Evolutionary conservation across 2,329 filamentous ascomycete species (phyloP).

Genomic region (Aspergillus oerlinghausenensis): DNA sequence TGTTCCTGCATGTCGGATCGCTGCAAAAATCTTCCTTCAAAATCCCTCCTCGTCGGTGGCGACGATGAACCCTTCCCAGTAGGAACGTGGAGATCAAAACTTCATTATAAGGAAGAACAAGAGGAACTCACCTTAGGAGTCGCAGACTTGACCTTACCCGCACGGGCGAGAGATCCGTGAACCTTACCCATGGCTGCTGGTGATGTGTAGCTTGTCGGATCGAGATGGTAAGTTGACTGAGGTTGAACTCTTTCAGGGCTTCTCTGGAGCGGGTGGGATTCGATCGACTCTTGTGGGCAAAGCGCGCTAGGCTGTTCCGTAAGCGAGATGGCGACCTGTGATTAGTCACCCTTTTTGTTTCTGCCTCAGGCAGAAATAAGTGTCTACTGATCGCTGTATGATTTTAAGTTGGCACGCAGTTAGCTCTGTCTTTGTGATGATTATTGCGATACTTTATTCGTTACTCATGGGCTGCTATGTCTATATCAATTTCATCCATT

Average conservation of each 20-base stretch:
- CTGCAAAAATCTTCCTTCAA: not conserved
- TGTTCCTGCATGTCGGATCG: not conserved
- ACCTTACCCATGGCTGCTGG: conserved; percentile 80
- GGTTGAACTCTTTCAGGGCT: conserved; percentile 3
- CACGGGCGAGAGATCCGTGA: conserved; percentile 91
- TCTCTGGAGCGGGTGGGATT: conserved; percentile 9
- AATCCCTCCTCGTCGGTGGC: not conserved
- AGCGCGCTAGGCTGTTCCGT: conserved; percentile 11
- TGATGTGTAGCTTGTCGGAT: conserved; percentile 26
- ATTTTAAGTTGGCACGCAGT: not conserved
- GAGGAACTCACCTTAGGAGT: conserved; percentile 34
- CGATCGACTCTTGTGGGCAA: conserved; percentile 18
- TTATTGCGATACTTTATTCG: not conserved
- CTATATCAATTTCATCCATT: not conserved
- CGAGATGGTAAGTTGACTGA: conserved; percentile 17
- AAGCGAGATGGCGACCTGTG: conserved; percentile 17
- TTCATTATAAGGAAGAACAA: not conserved
- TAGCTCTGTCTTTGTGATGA: not conserved
- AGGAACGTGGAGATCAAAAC: not conserved
- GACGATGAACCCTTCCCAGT: not conserved
- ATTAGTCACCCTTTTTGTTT: conserved; percentile 1
- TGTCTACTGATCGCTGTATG: not conserved
- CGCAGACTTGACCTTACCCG: conserved; percentile 97
- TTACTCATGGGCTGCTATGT: not conserved
- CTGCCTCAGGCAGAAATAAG: conserved; percentile 10